Percentiles rank a stretch among this genome's conserved stretches.
phyloP scores from a whole-genome alignment of 495 filamentous ascomycete genomes.

The Penicillium macrosclerotiorum region DNA sequence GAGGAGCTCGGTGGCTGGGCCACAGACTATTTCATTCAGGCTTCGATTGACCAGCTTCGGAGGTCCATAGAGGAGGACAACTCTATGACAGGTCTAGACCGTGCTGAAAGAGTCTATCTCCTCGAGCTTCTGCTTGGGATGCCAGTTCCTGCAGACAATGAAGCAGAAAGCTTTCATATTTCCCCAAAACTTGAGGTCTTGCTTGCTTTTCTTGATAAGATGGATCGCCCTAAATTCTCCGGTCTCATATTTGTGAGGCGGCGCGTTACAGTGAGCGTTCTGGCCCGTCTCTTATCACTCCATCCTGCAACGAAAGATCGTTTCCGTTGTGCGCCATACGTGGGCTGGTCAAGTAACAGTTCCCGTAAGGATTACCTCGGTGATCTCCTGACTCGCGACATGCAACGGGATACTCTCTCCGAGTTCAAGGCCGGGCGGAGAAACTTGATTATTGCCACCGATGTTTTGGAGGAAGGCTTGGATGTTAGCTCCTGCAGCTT shows the following conservation, averaged over 20 bases:
- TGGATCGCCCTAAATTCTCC: constrained; percentile 48
- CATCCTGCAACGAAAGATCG: constrained; percentile 56
- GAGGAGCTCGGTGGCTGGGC: constrained; percentile 72
- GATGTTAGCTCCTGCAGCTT: constrained; percentile 83
- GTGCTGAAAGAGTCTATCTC: constrained; percentile 62
- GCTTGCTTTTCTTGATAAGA: constrained; percentile 49
- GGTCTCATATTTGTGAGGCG: constrained; percentile 81
- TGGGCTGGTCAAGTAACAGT: constrained; percentile 63
- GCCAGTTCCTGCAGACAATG: constrained; percentile 22
- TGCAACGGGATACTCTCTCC: constrained; percentile 59
- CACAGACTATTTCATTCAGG: constrained; percentile 65
- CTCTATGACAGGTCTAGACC: constrained; percentile 38
- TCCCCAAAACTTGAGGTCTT: constrained; percentile 57
- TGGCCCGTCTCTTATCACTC: constrained; percentile 62
- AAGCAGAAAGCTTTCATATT: constrained; percentile 20
- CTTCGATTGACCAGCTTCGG: constrained; percentile 51
- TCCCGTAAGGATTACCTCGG: constrained; percentile 52
- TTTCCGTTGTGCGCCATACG: constrained; percentile 60
- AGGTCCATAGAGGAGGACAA: constrained; percentile 28
- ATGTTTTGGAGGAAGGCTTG: constrained; percentile 88
- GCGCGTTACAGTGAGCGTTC: constrained; percentile 63
- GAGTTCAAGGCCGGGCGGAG: constrained; percentile 65
- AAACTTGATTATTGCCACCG: constrained; percentile 81
- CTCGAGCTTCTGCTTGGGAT: constrained; percentile 47
- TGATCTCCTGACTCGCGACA: constrained; percentile 56